Conservation (phyloP, 257 asterid genomes). For the Nicotiana benthamiana region DNA sequence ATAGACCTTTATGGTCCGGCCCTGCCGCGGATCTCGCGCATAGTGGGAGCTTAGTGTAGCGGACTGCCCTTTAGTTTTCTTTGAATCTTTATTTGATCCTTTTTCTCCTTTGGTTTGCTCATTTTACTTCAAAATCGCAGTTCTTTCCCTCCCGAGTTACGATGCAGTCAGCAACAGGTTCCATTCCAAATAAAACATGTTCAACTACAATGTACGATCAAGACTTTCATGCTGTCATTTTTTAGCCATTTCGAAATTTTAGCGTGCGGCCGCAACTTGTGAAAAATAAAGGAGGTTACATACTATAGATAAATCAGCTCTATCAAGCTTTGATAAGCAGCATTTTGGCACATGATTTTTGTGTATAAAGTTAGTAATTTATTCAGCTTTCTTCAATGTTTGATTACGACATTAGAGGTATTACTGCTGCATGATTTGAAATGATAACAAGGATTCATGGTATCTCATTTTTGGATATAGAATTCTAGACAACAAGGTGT, state of each 20-base stretch:
- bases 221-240: background rate
- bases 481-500: background rate
- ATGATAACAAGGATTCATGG: background rate
- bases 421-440: background rate
- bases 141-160: slow-evolving; percentile 68
- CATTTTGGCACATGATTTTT: slow-evolving; percentile 9
- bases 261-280: slow-evolving; percentile 12
- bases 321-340: slow-evolving; percentile 8
- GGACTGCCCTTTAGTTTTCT: no score
- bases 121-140: slow-evolving; percentile 33
- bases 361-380: background rate
- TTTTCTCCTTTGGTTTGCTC: background rate
- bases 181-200: slow-evolving; percentile 22
- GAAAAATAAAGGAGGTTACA: slow-evolving; percentile 29
- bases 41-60: no score
- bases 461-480: no score
- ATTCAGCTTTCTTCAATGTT: background rate
- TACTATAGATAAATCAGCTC: slow-evolving; percentile 10
- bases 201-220: background rate
- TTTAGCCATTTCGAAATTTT: slow-evolving; percentile 12
- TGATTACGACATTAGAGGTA: background rate
- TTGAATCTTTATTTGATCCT: background rate
- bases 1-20: no score
- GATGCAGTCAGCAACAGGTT: slow-evolving; percentile 50
- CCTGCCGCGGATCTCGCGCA: no score